phyloP scores from a whole-genome alignment of 306 rosid genomes.

The Malus orientalis region DNA sequence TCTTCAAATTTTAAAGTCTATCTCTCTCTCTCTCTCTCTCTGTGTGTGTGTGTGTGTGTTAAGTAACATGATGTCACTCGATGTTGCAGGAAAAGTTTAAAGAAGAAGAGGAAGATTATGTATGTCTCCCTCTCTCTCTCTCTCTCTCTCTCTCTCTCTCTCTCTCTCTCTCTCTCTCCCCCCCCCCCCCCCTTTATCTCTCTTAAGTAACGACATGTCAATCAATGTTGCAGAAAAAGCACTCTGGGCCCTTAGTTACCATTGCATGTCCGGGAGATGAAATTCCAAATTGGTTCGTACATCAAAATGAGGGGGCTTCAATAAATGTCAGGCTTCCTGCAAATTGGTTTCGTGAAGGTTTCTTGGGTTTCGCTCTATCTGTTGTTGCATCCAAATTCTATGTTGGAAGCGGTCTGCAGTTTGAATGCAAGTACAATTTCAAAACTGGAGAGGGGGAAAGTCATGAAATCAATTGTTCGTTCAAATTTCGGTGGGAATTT shows the following conservation, averaged over 20 bases:
- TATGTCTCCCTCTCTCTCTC: too few relatives aligned
- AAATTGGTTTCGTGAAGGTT: neutral
- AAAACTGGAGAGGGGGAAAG: neutral
- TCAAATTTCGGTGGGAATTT: too few relatives aligned
- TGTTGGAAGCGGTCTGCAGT: too few relatives aligned
- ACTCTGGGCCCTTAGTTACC: neutral
- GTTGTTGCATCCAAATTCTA: neutral
- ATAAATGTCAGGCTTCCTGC: constrained; percentile 9
- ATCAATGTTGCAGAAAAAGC: neutral
- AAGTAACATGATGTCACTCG: too few relatives aligned
- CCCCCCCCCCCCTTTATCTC: too few relatives aligned
- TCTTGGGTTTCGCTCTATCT: constrained; percentile 11
- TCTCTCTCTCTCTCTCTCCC: too few relatives aligned
- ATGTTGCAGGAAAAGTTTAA: too few relatives aligned
- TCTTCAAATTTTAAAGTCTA: too few relatives aligned
- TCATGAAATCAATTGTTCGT: neutral
- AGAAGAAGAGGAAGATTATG: too few relatives aligned
- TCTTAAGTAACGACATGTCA: neutral
- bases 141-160: too few relatives aligned
- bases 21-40: too few relatives aligned
- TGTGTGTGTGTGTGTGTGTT: rapidly evolving
- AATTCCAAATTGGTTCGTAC: constrained; percentile 10
- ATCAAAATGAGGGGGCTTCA: constrained; percentile 1
- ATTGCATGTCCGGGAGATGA: neutral
- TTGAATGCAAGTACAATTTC: neutral